Evolutionary conservation across 306 rosid genomes (phyloP).

Genomic region (Rosa persica): DNA sequence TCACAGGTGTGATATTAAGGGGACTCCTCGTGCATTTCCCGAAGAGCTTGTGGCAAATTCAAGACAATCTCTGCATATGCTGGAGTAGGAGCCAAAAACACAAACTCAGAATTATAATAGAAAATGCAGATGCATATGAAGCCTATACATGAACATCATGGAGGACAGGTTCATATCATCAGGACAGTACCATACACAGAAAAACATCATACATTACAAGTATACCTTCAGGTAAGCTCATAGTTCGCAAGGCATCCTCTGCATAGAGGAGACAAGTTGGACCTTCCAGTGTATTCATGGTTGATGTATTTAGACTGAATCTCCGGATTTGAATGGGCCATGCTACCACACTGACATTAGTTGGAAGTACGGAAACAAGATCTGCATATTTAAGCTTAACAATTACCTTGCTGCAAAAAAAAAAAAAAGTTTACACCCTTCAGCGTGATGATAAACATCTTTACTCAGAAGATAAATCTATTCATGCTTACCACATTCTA

Average conservation of each 20-base stretch:
- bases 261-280: slow-evolving; percentile 78
- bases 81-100: slow-evolving; percentile 34
- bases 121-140: slow-evolving; percentile 15
- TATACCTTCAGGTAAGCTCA: slow-evolving; percentile 89
- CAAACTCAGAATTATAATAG: background rate
- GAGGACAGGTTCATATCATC: background rate
- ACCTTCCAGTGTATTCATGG: slow-evolving; percentile 40
- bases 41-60: slow-evolving; percentile 72
- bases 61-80: slow-evolving; percentile 93
- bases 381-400: slow-evolving; percentile 80
- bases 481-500: background rate
- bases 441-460: slow-evolving; percentile 14
- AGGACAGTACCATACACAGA: background rate
- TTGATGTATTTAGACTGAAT: slow-evolving; percentile 32
- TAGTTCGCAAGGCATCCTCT: slow-evolving; percentile 80
- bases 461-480: background rate
- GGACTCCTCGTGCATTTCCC: slow-evolving; percentile 46
- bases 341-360: slow-evolving; percentile 65
- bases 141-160: background rate
- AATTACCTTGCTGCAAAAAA: slow-evolving; percentile 80
- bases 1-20: slow-evolving; percentile 31
- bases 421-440: slow-evolving; percentile 24
- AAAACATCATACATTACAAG: slow-evolving; percentile 13
- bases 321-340: slow-evolving; percentile 69
- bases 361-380: slow-evolving; percentile 72